phyloP scores from a whole-genome alignment of 805 yeast genomes.

The Schizosaccharomyces osmophilus region DNA sequence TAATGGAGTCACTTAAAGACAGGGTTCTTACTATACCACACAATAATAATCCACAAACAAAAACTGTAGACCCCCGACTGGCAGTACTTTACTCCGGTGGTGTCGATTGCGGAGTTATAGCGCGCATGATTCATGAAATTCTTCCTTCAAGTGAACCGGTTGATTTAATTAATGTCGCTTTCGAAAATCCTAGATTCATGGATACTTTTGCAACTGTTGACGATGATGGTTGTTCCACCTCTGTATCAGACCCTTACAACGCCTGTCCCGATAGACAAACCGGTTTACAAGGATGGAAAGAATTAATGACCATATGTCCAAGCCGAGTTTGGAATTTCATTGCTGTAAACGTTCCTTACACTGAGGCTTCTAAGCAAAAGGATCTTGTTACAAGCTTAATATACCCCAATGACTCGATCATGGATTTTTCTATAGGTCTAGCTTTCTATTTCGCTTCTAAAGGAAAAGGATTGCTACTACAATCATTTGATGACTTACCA shows the following conservation, averaged over 20 bases:
- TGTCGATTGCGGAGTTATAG: slow-evolving; percentile 67
- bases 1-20: background rate
- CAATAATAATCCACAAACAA: background rate
- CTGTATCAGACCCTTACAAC: background rate
- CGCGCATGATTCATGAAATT: slow-evolving; percentile 18
- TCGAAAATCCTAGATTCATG: slow-evolving; percentile 55
- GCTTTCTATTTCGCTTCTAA: slow-evolving; percentile 82
- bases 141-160: slow-evolving; percentile 15
- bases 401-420: slow-evolving; percentile 68
- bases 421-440: slow-evolving; percentile 86
- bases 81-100: slow-evolving; percentile 84
- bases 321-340: slow-evolving; percentile 6
- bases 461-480: slow-evolving; percentile 17
- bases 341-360: slow-evolving; percentile 52
- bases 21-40: background rate
- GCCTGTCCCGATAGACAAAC: slow-evolving; percentile 49
- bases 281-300: slow-evolving; percentile 37
- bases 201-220: background rate
- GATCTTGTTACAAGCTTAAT: slow-evolving; percentile 37
- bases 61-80: slow-evolving; percentile 11
- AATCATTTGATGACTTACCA: slow-evolving; percentile 4
- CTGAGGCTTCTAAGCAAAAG: slow-evolving; percentile 30
- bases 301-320: slow-evolving; percentile 14
- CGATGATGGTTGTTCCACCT: background rate
- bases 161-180: slow-evolving; percentile 78